A percentile compares a stretch with the other conserved stretches of the same genome.
Conservation (phyloP, 2,329 filamentous ascomycete genomes). For the Epichloe amarillans region DNA sequence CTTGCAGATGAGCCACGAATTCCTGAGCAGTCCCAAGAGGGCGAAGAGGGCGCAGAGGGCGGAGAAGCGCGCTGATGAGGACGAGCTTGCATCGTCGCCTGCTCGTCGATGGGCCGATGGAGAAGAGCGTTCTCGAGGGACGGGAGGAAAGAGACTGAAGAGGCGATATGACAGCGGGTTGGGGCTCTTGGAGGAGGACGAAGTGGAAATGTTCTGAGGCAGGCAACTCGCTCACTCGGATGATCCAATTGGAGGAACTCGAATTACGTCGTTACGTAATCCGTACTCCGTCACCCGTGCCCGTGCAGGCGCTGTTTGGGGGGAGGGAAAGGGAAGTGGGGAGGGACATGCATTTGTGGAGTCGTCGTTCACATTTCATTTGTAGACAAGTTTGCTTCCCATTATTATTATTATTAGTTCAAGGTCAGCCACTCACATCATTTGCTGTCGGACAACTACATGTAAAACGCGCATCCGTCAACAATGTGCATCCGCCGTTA, state of each 20-base stretch:
- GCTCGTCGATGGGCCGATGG: constrained; percentile 7
- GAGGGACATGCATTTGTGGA: too few relatives aligned
- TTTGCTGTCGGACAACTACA: neutral
- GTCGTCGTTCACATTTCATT: neutral
- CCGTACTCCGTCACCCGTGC: too few relatives aligned
- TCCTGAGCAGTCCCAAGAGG: constrained; percentile 22
- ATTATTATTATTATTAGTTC: too few relatives aligned
- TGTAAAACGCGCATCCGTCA: too few relatives aligned
- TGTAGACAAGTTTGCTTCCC: neutral
- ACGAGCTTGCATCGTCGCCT: constrained; percentile 7
- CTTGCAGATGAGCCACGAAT: constrained; percentile 31
- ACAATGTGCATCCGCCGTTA: too few relatives aligned
- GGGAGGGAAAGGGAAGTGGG: too few relatives aligned
- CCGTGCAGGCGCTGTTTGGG: too few relatives aligned
- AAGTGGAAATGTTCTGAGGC: constrained; percentile 15
- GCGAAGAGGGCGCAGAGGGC: constrained; percentile 6
- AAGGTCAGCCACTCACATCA: neutral
- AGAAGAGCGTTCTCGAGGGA: neutral
- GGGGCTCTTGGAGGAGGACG: constrained; percentile 41
- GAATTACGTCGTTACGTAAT: too few relatives aligned
- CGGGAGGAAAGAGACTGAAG: constrained; percentile 21
- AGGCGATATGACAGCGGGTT: constrained; percentile 41
- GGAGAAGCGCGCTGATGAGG: neutral
- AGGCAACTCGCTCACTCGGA: too few relatives aligned
- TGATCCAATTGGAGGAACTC: too few relatives aligned